Conservation (phyloP, 116 monocot genomes). For the Zostera marina region DNA sequence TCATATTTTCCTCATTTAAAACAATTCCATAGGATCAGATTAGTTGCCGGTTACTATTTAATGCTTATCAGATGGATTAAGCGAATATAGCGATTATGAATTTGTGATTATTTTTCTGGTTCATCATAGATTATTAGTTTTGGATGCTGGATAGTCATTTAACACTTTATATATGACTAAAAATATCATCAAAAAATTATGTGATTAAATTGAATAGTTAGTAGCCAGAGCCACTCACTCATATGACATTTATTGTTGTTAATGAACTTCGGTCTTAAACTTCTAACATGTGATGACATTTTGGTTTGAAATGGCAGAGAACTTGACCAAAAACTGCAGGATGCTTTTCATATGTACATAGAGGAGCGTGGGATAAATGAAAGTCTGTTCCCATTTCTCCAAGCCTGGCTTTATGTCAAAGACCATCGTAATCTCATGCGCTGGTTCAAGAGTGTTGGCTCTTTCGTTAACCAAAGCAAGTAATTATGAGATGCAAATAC, state of each 20-base stretch:
- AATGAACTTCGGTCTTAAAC: neutral
- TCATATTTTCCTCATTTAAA: neutral
- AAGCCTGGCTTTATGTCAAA: constrained; percentile 95
- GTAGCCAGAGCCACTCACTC: no score
- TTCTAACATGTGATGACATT: neutral
- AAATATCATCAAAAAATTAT: no score
- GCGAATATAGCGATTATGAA: no score
- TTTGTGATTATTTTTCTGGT: no score
- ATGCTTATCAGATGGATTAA: no score
- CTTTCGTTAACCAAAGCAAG: constrained; percentile 22
- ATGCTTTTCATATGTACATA: constrained; percentile 75
- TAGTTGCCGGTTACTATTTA: no score
- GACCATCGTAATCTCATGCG: constrained; percentile 80
- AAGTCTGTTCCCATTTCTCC: constrained; percentile 73
- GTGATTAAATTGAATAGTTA: no score
- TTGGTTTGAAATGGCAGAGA: constrained; percentile 29
- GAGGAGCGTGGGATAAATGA: constrained; percentile 83
- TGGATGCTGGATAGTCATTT: no score
- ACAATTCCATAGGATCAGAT: no score
- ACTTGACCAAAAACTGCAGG: constrained; percentile 65
- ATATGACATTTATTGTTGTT: neutral
- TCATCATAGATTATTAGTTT: no score
- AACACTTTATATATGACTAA: no score
- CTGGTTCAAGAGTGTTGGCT: constrained; percentile 77
- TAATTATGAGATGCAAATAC: neutral